Percentiles rank a stretch among this genome's conserved stretches.
Evolutionary conservation across 2,329 filamentous ascomycete genomes (phyloP).

Genomic region (Trichophyton verrucosum): DNA sequence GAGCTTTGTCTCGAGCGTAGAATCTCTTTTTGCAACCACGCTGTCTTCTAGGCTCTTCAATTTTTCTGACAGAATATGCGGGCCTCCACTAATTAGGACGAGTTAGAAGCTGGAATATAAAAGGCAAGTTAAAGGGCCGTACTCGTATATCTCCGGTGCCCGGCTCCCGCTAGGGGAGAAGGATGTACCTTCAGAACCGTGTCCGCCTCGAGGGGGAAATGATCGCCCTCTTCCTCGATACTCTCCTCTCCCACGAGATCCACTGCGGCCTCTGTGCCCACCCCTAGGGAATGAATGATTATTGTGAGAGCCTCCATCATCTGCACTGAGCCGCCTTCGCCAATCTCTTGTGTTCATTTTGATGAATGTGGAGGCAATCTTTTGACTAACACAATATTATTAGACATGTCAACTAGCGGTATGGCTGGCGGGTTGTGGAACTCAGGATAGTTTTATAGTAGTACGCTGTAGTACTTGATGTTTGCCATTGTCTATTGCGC

Average conservation of each 20-base stretch:
- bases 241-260: slow-evolving; percentile 10
- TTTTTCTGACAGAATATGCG: slow-evolving; percentile 1
- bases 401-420: neutral
- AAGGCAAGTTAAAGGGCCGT: neutral
- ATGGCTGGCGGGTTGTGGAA: neutral
- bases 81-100: neutral
- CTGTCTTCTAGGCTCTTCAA: slow-evolving; percentile 7
- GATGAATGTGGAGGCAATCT: neutral
- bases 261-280: neutral
- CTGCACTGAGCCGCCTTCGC: neutral
- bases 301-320: neutral
- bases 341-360: neutral
- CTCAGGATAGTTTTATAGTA: neutral
- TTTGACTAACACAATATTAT: neutral
- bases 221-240: slow-evolving; percentile 15
- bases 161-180: neutral
- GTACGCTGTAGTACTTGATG: neutral
- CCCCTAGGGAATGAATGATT: neutral
- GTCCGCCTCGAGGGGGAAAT: slow-evolving; percentile 5
- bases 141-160: neutral
- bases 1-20: slow-evolving; percentile 12
- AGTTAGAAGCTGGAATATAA: neutral
- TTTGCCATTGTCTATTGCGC: neutral
- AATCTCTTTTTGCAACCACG: slow-evolving; percentile 1
- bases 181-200: neutral